Evolutionary conservation across 495 filamentous ascomycete species (phyloP), one percentile per base, ranked within the genome.

Genomic region (Neurospora terricola): DNA sequence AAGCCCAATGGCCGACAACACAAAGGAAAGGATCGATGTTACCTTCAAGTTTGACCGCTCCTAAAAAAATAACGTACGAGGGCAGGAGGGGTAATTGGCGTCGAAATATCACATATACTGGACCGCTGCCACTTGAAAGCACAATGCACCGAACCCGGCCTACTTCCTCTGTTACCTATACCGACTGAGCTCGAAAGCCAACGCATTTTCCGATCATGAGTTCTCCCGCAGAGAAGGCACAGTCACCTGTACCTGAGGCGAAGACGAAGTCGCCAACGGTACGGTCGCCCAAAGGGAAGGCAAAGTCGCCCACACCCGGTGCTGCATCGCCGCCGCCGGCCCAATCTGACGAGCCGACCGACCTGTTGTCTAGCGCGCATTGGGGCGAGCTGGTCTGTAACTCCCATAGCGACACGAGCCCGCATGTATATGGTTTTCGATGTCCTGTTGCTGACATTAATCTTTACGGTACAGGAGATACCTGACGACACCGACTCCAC

Each of bases 401-500:
- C 14, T 14, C 14, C 54, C 23, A 62, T 30, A 16, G 23, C 23
- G 12, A 30, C 12, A 16, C 54, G 2, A 62, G 2, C 0, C 6
- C 23, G 6, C 23, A 36, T 66, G 27, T 14, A 30, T 21, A 16
- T 16, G 11, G 23, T 66, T 66, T 3, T 16, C 12, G 27, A 66
- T 14, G 2, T 8, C 5, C 21, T 54, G 4, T 59, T 59, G 11
- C 48, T 66, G 23, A 66, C 14, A 9, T 36, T 2, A 9, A 18
- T 18, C 3, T 34, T 27, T 2, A 66, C 27, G 5, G 14, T 34
- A 66, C 11, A 66, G 54, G 27, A 34, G 0, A 14, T 66, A 0
- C 54, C 54, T 42, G 76, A 80, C 36, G 82, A 85, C 48, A 74
- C 45, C 38, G 83, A 84, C 66, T 85, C 83, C 7, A 76, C 80